These are phyloP conservation scores for Euphorbia celastroides DNA, from an alignment of 441 rosid species.

Conservation along the genomic window DNA sequence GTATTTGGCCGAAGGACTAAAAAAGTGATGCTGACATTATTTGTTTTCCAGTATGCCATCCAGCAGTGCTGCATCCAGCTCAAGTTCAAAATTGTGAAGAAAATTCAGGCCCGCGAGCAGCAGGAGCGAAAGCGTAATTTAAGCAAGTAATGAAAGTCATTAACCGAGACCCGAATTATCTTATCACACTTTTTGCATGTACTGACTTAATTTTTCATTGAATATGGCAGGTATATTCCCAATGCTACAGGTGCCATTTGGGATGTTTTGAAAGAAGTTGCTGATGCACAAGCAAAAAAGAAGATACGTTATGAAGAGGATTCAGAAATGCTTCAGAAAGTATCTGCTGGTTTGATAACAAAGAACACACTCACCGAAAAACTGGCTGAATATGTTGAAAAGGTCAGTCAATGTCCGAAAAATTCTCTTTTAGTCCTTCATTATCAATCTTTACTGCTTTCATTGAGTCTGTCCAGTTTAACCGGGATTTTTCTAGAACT, in stretches of 20 bases:
- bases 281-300: conserved; percentile 48
- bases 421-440: too few relatives aligned
- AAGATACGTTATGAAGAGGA: conserved; percentile 48
- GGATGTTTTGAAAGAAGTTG: conserved; percentile 71
- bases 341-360: conserved; percentile 52
- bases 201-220: conserved; percentile 5
- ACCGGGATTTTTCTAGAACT: background rate
- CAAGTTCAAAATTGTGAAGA: conserved; percentile 79
- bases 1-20: too few relatives aligned
- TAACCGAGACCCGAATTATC: background rate
- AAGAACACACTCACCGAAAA: conserved; percentile 63
- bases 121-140: conserved; percentile 90
- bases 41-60: conserved; percentile 59
- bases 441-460: background rate
- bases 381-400: conserved; percentile 81
- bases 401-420: conserved; percentile 62
- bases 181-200: conserved; percentile 1
- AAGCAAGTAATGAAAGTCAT: conserved; percentile 51
- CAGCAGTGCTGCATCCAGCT: conserved; percentile 98
- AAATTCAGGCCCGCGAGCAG: conserved; percentile 87
- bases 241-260: conserved; percentile 78
- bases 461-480: background rate
- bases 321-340: conserved; percentile 50
- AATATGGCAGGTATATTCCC: conserved; percentile 69
- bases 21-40: conserved; percentile 21